Conservation (phyloP, 2,329 filamentous ascomycete species). For the Atkinsonella texensis region DNA sequence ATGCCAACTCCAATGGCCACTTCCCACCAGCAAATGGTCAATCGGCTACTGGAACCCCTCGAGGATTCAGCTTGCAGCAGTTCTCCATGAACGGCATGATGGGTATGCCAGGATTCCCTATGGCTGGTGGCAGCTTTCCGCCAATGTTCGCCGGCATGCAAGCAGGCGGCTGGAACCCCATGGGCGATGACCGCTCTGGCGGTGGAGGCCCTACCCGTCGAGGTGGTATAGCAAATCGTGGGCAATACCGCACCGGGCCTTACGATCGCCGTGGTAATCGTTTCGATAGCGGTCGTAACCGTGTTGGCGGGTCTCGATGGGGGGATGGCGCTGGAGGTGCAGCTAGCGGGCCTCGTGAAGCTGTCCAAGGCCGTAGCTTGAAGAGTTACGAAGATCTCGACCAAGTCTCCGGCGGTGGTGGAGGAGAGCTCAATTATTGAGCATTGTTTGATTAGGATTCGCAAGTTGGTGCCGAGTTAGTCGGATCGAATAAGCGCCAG, state of each 20-base stretch:
- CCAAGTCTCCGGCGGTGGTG: slow-evolving; percentile 61
- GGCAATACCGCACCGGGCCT: slow-evolving; percentile 54
- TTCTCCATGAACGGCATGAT: slow-evolving; percentile 50
- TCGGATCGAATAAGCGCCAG: too few species aligned
- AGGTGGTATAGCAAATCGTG: slow-evolving; percentile 40
- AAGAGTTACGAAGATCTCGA: slow-evolving; percentile 98
- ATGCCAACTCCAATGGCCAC: slow-evolving; percentile 91
- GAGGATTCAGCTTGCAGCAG: slow-evolving; percentile 78
- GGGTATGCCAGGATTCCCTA: slow-evolving; percentile 47
- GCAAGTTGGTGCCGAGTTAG: slow-evolving; percentile 12
- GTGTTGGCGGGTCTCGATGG: slow-evolving; percentile 47
- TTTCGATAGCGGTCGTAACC: slow-evolving; percentile 39
- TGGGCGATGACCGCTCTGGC: slow-evolving; percentile 44
- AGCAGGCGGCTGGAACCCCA: slow-evolving; percentile 37
- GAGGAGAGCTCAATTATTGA: slow-evolving; percentile 82
- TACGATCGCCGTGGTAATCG: slow-evolving; percentile 57
- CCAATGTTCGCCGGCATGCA: slow-evolving; percentile 43
- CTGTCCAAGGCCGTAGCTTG: slow-evolving; percentile 80
- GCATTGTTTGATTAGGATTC: neutral
- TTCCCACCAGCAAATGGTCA: slow-evolving; percentile 74
- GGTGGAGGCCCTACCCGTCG: slow-evolving; percentile 54
- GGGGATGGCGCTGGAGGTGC: slow-evolving; percentile 66
- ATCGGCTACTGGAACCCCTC: slow-evolving; percentile 69
- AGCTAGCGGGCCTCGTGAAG: slow-evolving; percentile 75
- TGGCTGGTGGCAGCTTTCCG: slow-evolving; percentile 33